Percentiles rank a stretch among this genome's conserved stretches.
Conservation (phyloP, 495 filamentous ascomycete species). For the Xylona heveae region DNA sequence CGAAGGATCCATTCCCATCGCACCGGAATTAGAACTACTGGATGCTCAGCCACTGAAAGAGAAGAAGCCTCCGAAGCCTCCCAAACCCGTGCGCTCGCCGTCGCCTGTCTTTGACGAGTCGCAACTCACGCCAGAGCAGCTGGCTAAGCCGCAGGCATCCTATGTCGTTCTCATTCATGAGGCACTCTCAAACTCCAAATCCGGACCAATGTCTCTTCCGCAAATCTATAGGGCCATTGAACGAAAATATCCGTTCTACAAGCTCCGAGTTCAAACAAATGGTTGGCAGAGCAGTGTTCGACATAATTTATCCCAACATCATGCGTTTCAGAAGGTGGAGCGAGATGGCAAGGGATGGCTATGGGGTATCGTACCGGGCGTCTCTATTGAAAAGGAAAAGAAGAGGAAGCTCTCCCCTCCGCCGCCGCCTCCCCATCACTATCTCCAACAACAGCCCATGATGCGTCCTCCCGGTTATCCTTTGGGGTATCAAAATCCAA, state of each 20-base stretch:
- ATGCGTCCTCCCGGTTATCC: conserved; percentile 3
- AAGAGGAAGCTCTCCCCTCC: conserved; percentile 33
- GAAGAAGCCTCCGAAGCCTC: conserved; percentile 33
- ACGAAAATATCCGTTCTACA: conserved; percentile 76
- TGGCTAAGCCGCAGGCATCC: conserved; percentile 65
- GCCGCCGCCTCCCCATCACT: neutral
- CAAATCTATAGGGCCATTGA: conserved; percentile 86
- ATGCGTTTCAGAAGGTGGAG: conserved; percentile 71
- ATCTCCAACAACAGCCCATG: neutral
- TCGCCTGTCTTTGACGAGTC: conserved; percentile 52
- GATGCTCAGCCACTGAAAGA: conserved; percentile 27
- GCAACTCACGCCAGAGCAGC: conserved; percentile 64
- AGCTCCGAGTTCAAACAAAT: conserved; percentile 54
- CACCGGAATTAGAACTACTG: no score
- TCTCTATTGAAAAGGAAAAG: conserved; percentile 49
- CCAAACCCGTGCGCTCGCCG: conserved; percentile 42
- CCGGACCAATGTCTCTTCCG: conserved; percentile 58
- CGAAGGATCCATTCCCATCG: no score
- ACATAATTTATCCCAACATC: conserved; percentile 81
- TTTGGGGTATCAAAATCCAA: no score
- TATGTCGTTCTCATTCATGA: conserved; percentile 88
- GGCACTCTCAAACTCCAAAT: conserved; percentile 50
- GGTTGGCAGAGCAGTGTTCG: conserved; percentile 97
- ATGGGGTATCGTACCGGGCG: conserved; percentile 40
- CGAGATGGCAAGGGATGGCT: conserved; percentile 49